These are phyloP conservation scores for Fusarium mundagurra DNA, from an alignment of 2,329 filamentous ascomycete species.

Conservation along the genomic window DNA sequence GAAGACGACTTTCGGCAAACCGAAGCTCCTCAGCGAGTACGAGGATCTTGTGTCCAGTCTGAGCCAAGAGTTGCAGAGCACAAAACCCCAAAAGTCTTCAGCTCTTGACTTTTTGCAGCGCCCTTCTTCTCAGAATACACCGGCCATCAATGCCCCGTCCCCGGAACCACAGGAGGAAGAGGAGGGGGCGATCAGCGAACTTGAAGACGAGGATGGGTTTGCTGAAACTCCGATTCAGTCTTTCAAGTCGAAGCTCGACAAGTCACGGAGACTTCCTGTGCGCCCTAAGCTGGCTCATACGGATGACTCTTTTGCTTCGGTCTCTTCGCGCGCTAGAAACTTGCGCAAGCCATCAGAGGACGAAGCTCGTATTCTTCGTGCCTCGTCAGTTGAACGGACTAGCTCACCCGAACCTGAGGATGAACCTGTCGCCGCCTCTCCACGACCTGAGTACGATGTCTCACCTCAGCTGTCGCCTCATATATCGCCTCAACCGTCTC, in stretches of 20 bases:
- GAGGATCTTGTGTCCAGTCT: constrained; percentile 54
- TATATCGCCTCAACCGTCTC: constrained; percentile 1
- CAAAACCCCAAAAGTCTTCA: constrained; percentile 24
- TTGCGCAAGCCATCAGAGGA: constrained; percentile 33
- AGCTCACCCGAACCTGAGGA: constrained; percentile 35
- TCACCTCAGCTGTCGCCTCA: constrained; percentile 21
- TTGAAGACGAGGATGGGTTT: constrained; percentile 57
- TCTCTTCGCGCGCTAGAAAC: constrained; percentile 27
- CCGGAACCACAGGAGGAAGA: constrained; percentile 26
- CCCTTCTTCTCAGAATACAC: neutral
- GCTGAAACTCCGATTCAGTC: constrained; percentile 37
- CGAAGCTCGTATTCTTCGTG: constrained; percentile 32
- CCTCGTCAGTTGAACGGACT: constrained; percentile 28
- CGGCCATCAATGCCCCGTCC: neutral
- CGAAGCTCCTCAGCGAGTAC: constrained; percentile 54
- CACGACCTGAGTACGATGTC: constrained; percentile 16
- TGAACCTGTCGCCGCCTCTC: constrained; percentile 23
- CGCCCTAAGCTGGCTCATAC: constrained; percentile 43
- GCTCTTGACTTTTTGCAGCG: constrained; percentile 39
- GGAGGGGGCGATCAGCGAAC: constrained; percentile 57
- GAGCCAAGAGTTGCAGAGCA: constrained; percentile 52
- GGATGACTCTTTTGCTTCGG: constrained; percentile 36
- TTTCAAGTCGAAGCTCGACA: constrained; percentile 37
- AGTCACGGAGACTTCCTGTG: constrained; percentile 32
- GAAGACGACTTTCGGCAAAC: constrained; percentile 38